Conservation (phyloP, 805 yeast species). For the Pichia cephalocereana region DNA sequence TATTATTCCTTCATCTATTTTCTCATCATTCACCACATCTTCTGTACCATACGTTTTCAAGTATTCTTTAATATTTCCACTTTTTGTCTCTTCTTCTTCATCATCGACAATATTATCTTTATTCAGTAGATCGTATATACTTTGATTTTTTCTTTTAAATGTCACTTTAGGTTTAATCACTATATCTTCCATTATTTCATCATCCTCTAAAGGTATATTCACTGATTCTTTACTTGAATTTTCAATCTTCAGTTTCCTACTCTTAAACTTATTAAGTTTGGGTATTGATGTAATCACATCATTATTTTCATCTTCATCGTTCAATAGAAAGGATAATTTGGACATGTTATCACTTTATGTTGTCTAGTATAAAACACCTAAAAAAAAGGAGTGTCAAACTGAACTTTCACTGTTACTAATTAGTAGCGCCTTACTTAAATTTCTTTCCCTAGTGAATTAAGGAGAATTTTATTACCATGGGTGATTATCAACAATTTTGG, state of each 20-base stretch:
- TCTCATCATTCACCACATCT: slow-evolving; percentile 6
- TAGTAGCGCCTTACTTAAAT: too few relatives aligned
- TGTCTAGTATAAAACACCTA: too few relatives aligned
- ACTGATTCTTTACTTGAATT: background rate
- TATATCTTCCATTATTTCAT: too few relatives aligned
- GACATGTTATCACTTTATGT: background rate
- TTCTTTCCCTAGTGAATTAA: too few relatives aligned
- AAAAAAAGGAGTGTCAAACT: background rate
- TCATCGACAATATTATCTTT: background rate
- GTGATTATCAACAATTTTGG: too few relatives aligned
- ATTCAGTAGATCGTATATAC: too few relatives aligned
- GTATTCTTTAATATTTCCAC: background rate
- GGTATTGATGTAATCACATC: background rate
- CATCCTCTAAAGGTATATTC: background rate
- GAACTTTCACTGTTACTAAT: background rate
- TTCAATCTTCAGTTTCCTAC: background rate
- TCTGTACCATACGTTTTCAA: background rate
- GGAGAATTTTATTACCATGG: too few relatives aligned
- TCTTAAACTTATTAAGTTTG: background rate
- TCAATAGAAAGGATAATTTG: background rate
- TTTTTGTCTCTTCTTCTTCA: background rate
- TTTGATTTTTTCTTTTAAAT: too few relatives aligned
- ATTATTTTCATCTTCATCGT: background rate
- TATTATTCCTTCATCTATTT: slow-evolving; percentile 11
- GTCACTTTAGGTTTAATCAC: too few relatives aligned